Conservation (phyloP, 805 yeast species). For the Ogataea parapolymorpha region DNA sequence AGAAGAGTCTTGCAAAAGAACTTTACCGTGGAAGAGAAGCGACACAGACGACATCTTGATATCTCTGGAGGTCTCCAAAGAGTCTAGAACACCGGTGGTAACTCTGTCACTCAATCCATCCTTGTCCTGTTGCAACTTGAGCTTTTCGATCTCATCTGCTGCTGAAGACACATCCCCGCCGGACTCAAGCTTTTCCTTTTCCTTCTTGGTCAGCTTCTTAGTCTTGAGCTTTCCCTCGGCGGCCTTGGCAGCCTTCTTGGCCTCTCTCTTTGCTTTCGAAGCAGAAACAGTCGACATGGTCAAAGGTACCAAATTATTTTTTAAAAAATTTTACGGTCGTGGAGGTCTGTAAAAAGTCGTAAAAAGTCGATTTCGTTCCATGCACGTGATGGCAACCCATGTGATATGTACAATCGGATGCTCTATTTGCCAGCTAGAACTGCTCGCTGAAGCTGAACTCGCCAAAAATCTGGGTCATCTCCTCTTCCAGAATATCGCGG, state of each 20-base stretch:
- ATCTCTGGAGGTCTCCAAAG: slow-evolving; percentile 89
- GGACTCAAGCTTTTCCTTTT: slow-evolving; percentile 37
- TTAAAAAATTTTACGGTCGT: slow-evolving; percentile 21
- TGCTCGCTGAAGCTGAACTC: slow-evolving; percentile 21
- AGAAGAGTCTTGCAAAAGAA: slow-evolving; percentile 85
- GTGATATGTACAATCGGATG: background rate
- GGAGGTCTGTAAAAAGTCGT: slow-evolving; percentile 1
- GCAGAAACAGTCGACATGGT: slow-evolving; percentile 61
- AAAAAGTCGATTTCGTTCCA: background rate
- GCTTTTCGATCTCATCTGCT: slow-evolving; percentile 73
- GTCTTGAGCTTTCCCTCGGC: slow-evolving; percentile 70
- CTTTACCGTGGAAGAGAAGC: slow-evolving; percentile 95
- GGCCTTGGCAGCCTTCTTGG: slow-evolving; percentile 89
- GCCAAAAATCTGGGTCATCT: slow-evolving; percentile 37
- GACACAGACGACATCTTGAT: slow-evolving; percentile 87
- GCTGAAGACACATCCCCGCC: slow-evolving; percentile 57
- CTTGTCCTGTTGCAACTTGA: slow-evolving; percentile 90
- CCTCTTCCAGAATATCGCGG: slow-evolving; percentile 47
- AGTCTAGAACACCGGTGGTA: slow-evolving; percentile 93
- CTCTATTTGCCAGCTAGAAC: slow-evolving; percentile 1
- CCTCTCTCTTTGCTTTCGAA: slow-evolving; percentile 97
- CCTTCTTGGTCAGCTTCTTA: slow-evolving; percentile 63
- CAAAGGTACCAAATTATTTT: slow-evolving; percentile 5
- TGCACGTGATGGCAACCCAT: slow-evolving; percentile 1
- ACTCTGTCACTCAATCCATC: slow-evolving; percentile 96